Base-by-base conservation (phyloP, 1,284 basidiomycete genomes). In the Singerocomus inundabilis region DNA sequence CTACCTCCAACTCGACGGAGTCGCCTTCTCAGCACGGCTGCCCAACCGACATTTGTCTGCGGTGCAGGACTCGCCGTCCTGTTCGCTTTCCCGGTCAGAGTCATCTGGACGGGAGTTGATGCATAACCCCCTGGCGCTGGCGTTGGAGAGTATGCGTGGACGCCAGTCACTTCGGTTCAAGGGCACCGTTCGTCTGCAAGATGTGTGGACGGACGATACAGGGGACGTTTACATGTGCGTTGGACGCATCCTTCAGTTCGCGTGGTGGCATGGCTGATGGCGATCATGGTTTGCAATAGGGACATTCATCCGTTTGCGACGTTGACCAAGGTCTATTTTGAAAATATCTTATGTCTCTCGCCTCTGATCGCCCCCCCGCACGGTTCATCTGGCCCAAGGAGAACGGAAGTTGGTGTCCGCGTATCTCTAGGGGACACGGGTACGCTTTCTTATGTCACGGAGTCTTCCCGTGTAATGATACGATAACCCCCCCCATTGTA, bases 121-220 rank as follows among this genome's bases (percentile, higher is more conserved):
- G 24, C 71, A 84, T 46, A 87, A 85, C 51, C 82, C 83, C 0
- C 71, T 90, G 10, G 83, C 87, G 1, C 66, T 91, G 25, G 84
- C 85, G 0, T 61, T 90, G 46, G 88, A 91, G 68, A 88, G 80
- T 66, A 87, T 91, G 85, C 84, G 85, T 38, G 85, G 87, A n/a
- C 70, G 85, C 32, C 84, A 82, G 1, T 77, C 76, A 29, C 68
- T 91, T 21, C 73, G 78, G 31, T 77, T 87, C 51, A 69, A 81
- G 44, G 84, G 81, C 1, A 73, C 73, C 1, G 73, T 80, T 24
- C 72, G 70, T 31, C 61, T 87, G 38, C 63, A 70, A 28, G 79
- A 83, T 35, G 62, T 85, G 0, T 81, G 77, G 69, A 64, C 83
- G 43, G 88, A 91, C 61, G 74, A 75, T 47, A 72, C 72, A 42